Conservation (phyloP, 805 yeast genomes). For the Monosporozyma aerobia region DNA sequence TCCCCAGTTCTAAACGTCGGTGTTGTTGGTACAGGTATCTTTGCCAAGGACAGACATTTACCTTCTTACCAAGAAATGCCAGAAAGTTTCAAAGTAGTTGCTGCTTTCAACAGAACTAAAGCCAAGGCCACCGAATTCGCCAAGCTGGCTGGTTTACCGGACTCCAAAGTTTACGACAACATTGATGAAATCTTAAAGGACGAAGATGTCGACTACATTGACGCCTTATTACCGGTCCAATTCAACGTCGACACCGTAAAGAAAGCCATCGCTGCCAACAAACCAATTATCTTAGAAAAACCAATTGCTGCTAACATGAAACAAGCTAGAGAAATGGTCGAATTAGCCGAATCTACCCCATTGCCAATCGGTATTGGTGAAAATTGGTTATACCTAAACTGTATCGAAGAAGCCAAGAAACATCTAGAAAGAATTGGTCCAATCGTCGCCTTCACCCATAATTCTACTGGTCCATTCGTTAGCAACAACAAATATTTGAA, state of each 20-base stretch:
- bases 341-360: constrained; percentile 49
- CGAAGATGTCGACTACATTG: constrained; percentile 63
- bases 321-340: constrained; percentile 75
- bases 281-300: constrained; percentile 79
- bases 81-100: constrained; percentile 45
- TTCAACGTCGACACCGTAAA: constrained; percentile 59
- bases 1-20: constrained; percentile 42
- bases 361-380: constrained; percentile 73
- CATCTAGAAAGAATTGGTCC: constrained; percentile 66
- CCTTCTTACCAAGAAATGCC: constrained; percentile 55
- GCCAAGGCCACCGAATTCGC: constrained; percentile 80
- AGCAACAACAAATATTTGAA: constrained; percentile 48
- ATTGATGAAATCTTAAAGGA: constrained; percentile 61
- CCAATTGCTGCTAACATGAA: constrained; percentile 82
- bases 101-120: constrained; percentile 77
- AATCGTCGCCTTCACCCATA: constrained; percentile 57
- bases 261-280: constrained; percentile 60
- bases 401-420: constrained; percentile 46
- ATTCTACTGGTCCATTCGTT: constrained; percentile 66
- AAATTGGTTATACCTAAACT: constrained; percentile 70
- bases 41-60: constrained; percentile 75
- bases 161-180: constrained; percentile 45
- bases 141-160: constrained; percentile 42
- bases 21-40: constrained; percentile 76
- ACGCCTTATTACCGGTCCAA: constrained; percentile 85